Evolutionary conservation across 2,329 filamentous ascomycete genomes (phyloP), one percentile per base, ranked within the genome.

Genomic region (Sporothrix brasiliensis): DNA sequence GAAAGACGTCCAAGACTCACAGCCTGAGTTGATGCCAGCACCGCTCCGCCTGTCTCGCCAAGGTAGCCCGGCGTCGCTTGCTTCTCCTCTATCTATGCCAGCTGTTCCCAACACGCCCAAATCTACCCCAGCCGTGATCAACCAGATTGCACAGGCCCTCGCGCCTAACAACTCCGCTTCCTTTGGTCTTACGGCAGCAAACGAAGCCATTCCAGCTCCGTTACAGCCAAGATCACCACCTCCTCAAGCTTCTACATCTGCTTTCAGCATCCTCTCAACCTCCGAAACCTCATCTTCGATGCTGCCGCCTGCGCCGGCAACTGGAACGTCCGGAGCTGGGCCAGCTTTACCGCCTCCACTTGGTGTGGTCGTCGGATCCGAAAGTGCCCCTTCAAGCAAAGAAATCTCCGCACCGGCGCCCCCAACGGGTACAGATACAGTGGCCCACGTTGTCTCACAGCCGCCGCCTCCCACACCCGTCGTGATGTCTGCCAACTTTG

Each of bases 11-110:
- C 56, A 41, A 16, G 19, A 44, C 14, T 21, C 24, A 49, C 63
- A 68, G 50, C 19, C 66, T 5, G 60, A 70, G 16, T 56, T 69
- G 49, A 11, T 66, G 47, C 71, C 71, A 1, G 71, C 68, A 16
- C 71, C 71, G 1, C 66, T 72, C 3, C 58, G 65, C 4, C 14
- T 72, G 3, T 56, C 44, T 3, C 71, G 66, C 7, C 44, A 65
- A n/a, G 54, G 52, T n/a, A 68, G 49, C 10, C 58, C 60, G 2
- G 1, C 65, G 5, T 47, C 27, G 3, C 24, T 49, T 41, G 21
- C 67, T 2, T 11, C 54, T 1, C 21, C 34, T 2, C 1, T 63
- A 56, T 53, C 67, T 0, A 69, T 69, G 52, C 67, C 70, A 5
- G 21, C 52, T 10, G 50, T 60, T 2, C 67, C 70, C 34, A 30